Base-by-base conservation (phyloP, 2,329 filamentous ascomycete species). In the Pseudogymnoascus sp. region DNA sequence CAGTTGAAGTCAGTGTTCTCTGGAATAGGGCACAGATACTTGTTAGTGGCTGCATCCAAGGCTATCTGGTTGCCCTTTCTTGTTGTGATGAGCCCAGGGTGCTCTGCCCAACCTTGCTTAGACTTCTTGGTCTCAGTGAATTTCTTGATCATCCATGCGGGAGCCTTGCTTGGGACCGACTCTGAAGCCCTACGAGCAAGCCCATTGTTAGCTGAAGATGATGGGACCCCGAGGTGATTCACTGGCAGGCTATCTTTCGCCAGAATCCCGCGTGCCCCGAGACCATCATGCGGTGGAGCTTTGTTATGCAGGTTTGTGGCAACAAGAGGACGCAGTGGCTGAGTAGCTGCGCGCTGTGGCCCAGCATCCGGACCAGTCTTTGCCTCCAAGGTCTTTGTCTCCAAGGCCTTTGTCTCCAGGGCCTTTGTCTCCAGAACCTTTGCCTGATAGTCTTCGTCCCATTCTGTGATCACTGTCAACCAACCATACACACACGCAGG, bases 21-120 rank as follows among this genome's bases (percentile, higher is more conserved):
- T 18, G 49, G 28, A 14, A 56, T 12, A 34, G 28, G n/a, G 2
- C 16, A 16, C 9, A 56, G 49, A 56, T 56, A 56, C 49, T 56
- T 56, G 18, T 56, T 56, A 12, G 1, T 56, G 14, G n/a, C 49
- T 21, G 49, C 49, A 18, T 56, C 49, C 16, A 56, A 56, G n/a
- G 49, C 49, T 12, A 56, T 56, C 49, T 56, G 49, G 49, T 56
- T 56, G 28, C 49, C 28, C 28, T 56, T 56, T 56, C 49, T 56
- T 18, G 49, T 56, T 56, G 49, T 56, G 28, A 56, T 34, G 49
- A 56, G 49, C 2, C 28, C 28, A 34, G 49, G 28, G 12, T 18
- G 25, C 28, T 56, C 49, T 34, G 49, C 49, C 49, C 49, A 56
- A 21, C 49, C 49, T 34, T 56, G 49, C 25, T 56, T 56, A 1